phyloP scores from a whole-genome alignment of 2,329 filamentous ascomycete species.

The Trichoderma simmonsii region DNA sequence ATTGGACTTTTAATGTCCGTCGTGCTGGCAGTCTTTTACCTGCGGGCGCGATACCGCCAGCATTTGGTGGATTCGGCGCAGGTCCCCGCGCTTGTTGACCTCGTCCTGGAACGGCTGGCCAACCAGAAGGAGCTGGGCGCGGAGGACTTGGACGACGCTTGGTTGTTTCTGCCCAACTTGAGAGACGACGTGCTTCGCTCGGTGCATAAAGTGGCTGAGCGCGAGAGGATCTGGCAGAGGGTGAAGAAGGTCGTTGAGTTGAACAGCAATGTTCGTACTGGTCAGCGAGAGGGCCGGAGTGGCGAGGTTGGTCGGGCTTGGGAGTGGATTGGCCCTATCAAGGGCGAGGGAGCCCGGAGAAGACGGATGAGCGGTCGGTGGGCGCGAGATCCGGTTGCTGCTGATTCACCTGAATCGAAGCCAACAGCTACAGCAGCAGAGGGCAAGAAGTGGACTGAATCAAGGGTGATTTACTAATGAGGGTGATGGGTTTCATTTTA shows the following conservation, averaged over 20 bases:
- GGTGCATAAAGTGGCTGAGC: constrained; percentile 71
- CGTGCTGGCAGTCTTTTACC: constrained; percentile 56
- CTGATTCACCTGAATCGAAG: constrained; percentile 33
- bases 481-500: background rate
- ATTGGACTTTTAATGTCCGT: constrained; percentile 64
- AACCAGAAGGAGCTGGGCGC: constrained; percentile 80
- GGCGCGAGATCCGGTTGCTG: constrained; percentile 38
- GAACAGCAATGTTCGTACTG: constrained; percentile 84
- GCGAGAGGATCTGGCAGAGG: constrained; percentile 79
- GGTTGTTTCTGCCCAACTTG: constrained; percentile 83
- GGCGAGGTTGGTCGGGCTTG: constrained; percentile 65
- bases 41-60: constrained; percentile 59
- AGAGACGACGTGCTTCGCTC: constrained; percentile 85
- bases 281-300: constrained; percentile 64
- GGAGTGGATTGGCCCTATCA: constrained; percentile 65
- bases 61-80: constrained; percentile 64
- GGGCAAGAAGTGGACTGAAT: constrained; percentile 41
- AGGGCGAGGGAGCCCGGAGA: constrained; percentile 43
- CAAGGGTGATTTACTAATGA: constrained; percentile 38
- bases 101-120: constrained; percentile 80
- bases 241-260: constrained; percentile 84
- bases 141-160: constrained; percentile 65
- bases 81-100: constrained; percentile 78
- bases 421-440: constrained; percentile 24
- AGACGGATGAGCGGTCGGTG: constrained; percentile 49